Evolutionary conservation across 1,284 basidiomycete genomes (phyloP).

Genomic region (Malassezia yamatoensis): DNA sequence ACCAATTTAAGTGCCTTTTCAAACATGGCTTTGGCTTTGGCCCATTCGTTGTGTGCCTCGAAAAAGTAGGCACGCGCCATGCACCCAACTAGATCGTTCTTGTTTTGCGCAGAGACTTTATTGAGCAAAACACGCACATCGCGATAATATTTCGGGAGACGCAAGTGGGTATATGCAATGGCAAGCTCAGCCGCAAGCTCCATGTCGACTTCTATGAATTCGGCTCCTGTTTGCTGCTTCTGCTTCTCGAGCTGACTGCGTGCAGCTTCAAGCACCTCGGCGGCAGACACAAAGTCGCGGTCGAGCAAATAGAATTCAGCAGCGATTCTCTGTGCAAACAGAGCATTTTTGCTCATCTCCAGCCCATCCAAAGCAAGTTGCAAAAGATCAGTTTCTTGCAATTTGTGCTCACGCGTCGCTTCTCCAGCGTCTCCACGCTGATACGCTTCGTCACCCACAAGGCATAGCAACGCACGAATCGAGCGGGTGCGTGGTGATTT

Average conservation of each 20-base stretch:
- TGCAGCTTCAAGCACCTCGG: constrained; percentile 25
- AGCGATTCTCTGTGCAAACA: constrained; percentile 64
- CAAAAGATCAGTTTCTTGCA: constrained; percentile 26
- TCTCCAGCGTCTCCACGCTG: constrained; percentile 22
- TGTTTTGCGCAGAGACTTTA: constrained; percentile 54
- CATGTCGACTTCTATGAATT: constrained; percentile 62
- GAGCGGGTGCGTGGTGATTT: constrained; percentile 28
- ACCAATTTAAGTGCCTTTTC: constrained; percentile 43
- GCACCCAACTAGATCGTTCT: background rate
- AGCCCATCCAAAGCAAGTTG: constrained; percentile 53
- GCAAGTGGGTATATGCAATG: constrained; percentile 69
- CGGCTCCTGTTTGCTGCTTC: constrained; percentile 56
- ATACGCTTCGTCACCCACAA: constrained; percentile 32
- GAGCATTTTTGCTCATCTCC: constrained; percentile 55
- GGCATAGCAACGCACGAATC: constrained; percentile 25
- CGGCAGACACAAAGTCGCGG: constrained; percentile 57
- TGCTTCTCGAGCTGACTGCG: constrained; percentile 16
- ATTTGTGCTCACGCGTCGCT: constrained; percentile 19
- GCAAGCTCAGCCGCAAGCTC: constrained; percentile 60
- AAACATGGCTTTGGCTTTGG: constrained; percentile 61
- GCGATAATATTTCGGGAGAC: constrained; percentile 77
- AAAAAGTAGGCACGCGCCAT: constrained; percentile 58
- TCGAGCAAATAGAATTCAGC: constrained; percentile 65
- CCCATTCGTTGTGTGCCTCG: constrained; percentile 68
- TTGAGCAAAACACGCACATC: constrained; percentile 67